A percentile compares a stretch with the other conserved stretches of the same genome.
phyloP scores from a whole-genome alignment of 768 basidiomycete species.

The Mycena albidolilacea region DNA sequence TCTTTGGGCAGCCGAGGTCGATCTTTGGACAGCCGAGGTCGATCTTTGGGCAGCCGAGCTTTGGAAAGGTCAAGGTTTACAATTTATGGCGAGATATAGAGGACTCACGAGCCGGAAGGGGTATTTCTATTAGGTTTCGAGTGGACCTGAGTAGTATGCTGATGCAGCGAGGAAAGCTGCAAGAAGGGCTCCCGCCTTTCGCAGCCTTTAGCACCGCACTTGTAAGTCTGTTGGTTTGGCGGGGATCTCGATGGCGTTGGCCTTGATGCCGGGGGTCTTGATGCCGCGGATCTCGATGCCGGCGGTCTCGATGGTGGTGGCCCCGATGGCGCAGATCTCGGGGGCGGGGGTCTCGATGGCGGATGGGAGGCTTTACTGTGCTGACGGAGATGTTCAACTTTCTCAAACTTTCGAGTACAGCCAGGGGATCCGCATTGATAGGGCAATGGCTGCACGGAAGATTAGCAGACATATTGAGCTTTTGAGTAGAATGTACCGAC shows the following conservation, averaged over 20 bases:
- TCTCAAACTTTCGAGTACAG: constrained; percentile 21
- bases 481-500: constrained; percentile 18
- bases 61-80: constrained; percentile 3
- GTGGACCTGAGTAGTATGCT: constrained; percentile 13
- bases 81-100: constrained; percentile 5
- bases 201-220: constrained; percentile 12
- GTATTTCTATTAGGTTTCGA: constrained; percentile 15
- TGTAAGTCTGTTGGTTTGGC: constrained; percentile 15
- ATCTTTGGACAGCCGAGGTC: too few relatives aligned
- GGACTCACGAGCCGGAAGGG: constrained; percentile 6
- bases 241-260: not conserved
- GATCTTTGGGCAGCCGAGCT: too few relatives aligned
- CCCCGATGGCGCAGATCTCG: constrained; percentile 9
- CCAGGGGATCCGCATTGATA: constrained; percentile 20
- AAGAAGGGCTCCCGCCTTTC: not conserved
- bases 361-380: constrained; percentile 22
- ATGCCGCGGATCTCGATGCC: constrained; percentile 4
- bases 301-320: constrained; percentile 2
- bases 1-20: too few relatives aligned
- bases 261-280: too few relatives aligned
- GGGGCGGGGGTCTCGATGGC: constrained; percentile 11
- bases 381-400: constrained; percentile 18
- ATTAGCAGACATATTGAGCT: constrained; percentile 19
- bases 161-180: constrained; percentile 19
- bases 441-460: constrained; percentile 28